Percentiles rank a stretch among this genome's conserved stretches.
phyloP scores from a whole-genome alignment of 1,139 yeast genomes.

The Sugiyamaella castrensis region DNA sequence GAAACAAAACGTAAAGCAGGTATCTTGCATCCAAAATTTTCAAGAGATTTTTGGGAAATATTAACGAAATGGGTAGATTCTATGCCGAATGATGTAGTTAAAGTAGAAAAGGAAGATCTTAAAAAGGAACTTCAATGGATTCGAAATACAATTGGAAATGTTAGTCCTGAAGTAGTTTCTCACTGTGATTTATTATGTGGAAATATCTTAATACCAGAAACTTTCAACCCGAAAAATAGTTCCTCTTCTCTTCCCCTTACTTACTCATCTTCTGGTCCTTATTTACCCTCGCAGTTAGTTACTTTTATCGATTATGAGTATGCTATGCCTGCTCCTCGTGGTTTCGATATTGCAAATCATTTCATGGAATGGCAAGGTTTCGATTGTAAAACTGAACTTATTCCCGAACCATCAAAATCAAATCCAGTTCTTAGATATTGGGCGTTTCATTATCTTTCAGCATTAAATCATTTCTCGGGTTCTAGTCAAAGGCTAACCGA shows the following conservation, averaged over 20 bases:
- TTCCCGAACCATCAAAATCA: constrained; percentile 50
- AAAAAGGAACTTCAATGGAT: constrained; percentile 61
- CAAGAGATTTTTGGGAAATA: constrained; percentile 55
- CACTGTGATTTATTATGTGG: constrained; percentile 76
- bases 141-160: constrained; percentile 38
- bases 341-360: constrained; percentile 82
- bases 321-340: constrained; percentile 76
- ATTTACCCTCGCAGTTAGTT: constrained; percentile 44
- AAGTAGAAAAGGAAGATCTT: constrained; percentile 32
- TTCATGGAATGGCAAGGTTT: constrained; percentile 88
- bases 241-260: neutral
- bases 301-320: constrained; percentile 79
- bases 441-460: constrained; percentile 37
- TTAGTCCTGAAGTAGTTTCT: constrained; percentile 50
- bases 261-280: constrained; percentile 8
- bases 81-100: constrained; percentile 45
- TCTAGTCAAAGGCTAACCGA: constrained; percentile 19
- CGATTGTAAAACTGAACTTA: constrained; percentile 59
- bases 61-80: constrained; percentile 60
- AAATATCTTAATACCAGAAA: constrained; percentile 60
- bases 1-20: constrained; percentile 13
- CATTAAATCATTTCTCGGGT: constrained; percentile 22
- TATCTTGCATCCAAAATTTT: constrained; percentile 12
- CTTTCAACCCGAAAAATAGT: constrained; percentile 24
- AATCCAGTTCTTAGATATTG: constrained; percentile 54